Base-by-base conservation (phyloP, 2,329 filamentous ascomycete species). In the Verticillium zaregamsianum region DNA sequence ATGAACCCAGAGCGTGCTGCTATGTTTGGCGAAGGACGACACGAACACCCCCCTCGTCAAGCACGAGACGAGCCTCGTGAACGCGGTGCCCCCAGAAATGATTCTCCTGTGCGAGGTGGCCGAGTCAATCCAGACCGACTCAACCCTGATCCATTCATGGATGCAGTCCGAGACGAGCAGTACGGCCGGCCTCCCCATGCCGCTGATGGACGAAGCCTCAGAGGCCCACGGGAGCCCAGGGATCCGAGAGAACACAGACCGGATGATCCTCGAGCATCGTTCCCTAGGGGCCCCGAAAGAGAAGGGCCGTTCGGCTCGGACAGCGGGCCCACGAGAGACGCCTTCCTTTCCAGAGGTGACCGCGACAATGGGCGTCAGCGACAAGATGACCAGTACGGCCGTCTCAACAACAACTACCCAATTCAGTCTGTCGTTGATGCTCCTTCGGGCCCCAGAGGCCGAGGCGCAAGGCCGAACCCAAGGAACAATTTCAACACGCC, bases 101-200 rank as follows among this genome's bases (percentile, higher is more conserved):
- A 80, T 59, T 88, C 86, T 8, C 83, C 86, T 5, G 78, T 83
- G 66, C 74, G 79, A 64, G 68, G 72, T 23, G 77, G 78, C 25
- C 75, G 77, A 25, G 66, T 67, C 14, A 61, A 66, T 65, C 20
- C 71, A 17, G 77, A 78, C 31, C 75, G 77, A 28, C 66, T 67
- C 9, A 61, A 65, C 65, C 17, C 71, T n/a, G 77, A 72, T 62
- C 66, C 63, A 64, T 68, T 73, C 25, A 72, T 72, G 17, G 78
- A 83, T 15, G 66, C 66, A 12, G 65, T 64, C 17, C 77, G 80
- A 9, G 83, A 86, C 35, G 82, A 84, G 14, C 78, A 81, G 57
- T 73, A 78, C 59, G 68, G 75, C 23, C 79, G 82, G n/a, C 66
- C 73, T 25, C 78, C 78, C 63, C 75, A 77, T 25, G 8, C 20